Evolutionary conservation across 768 basidiomycete genomes (phyloP).

Genomic region (Infundibulicybe gibba): DNA sequence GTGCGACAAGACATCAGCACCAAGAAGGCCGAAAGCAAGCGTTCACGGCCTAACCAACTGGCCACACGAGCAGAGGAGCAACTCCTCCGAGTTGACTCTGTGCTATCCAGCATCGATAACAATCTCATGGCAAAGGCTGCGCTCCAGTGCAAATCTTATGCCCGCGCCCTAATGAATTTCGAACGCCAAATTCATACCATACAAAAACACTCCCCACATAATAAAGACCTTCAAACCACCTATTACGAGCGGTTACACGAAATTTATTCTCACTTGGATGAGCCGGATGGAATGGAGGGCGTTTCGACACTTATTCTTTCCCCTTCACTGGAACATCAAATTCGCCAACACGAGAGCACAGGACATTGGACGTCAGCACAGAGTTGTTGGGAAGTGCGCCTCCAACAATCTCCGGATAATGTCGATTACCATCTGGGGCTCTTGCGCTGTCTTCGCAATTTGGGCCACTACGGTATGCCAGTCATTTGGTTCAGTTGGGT

Average conservation of each 20-base stretch:
- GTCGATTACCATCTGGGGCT: conserved; percentile 87
- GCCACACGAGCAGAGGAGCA: conserved; percentile 48
- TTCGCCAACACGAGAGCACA: conserved; percentile 95
- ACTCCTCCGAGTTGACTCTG: conserved; percentile 70
- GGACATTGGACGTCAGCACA: conserved; percentile 98
- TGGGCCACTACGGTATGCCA: conserved; percentile 91
- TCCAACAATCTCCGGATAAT: conserved; percentile 89
- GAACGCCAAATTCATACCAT: conserved; percentile 75
- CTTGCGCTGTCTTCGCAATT: conserved; percentile 84
- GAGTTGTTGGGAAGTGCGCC: conserved; percentile 96
- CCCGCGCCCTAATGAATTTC: conserved; percentile 91
- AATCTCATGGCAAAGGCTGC: conserved; percentile 92
- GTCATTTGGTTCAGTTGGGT: neutral
- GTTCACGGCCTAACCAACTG: conserved; percentile 35
- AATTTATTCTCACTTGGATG: conserved; percentile 93
- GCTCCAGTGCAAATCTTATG: conserved; percentile 91
- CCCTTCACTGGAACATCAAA: conserved; percentile 92
- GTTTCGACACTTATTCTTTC: conserved; percentile 84
- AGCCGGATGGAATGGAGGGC: conserved; percentile 99
- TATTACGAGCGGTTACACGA: conserved; percentile 92
- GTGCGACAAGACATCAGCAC: conserved; percentile 60
- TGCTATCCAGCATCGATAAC: conserved; percentile 80
- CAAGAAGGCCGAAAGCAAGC: conserved; percentile 49
- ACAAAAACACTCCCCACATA: conserved; percentile 33
- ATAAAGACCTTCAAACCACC: conserved; percentile 46